Base-by-base conservation (phyloP, 139 green algal species). In the Zygnema circumcarinatum region DNA sequence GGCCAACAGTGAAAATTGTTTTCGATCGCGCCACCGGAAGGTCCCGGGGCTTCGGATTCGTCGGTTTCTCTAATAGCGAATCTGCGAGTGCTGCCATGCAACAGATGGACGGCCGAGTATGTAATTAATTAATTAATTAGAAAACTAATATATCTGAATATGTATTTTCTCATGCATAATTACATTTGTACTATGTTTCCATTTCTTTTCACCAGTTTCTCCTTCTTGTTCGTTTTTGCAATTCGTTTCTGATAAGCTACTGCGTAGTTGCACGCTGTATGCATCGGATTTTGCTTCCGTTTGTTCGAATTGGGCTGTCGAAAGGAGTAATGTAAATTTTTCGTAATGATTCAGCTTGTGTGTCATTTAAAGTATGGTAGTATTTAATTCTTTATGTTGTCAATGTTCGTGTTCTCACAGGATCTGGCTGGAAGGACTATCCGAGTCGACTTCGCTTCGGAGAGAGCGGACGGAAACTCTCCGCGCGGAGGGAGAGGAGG, bases 81-180 rank as follows among this genome's bases (percentile, higher is more conserved):
- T 2, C 75, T 25, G 75, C 75, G 20, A 3, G 36, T 16, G 3
- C 75, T 53, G 75, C 75, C 32, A 74, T 68, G n/a, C 75, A 68
- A 33, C 20, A 83, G 32, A 83, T 83, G 75, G 38, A 83, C 32
- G 75, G 75, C 2, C 2, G 75, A 83, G 75, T 83, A 78, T n/a
- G 69, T 78, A n/a, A n/a, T n/a, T n/a, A n/a, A n/a, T n/a, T n/a
- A n/a, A n/a, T n/a, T n/a, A n/a, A n/a, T n/a, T n/a, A n/a, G n/a
- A n/a, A n/a, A n/a, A n/a, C n/a, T n/a, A n/a, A n/a, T n/a, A n/a
- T n/a, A n/a, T n/a, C n/a, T n/a, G n/a, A n/a, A n/a, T n/a, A n/a
- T 62, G 7, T 62, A 25, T 16, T 62, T 62, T 62, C 47, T 62
- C 16, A 62, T 62, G 47, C 16, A 7, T 62, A 25, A 7, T 62